Base-by-base conservation (phyloP, 2,329 filamentous ascomycete genomes). In the Sporothrix humicola region DNA sequence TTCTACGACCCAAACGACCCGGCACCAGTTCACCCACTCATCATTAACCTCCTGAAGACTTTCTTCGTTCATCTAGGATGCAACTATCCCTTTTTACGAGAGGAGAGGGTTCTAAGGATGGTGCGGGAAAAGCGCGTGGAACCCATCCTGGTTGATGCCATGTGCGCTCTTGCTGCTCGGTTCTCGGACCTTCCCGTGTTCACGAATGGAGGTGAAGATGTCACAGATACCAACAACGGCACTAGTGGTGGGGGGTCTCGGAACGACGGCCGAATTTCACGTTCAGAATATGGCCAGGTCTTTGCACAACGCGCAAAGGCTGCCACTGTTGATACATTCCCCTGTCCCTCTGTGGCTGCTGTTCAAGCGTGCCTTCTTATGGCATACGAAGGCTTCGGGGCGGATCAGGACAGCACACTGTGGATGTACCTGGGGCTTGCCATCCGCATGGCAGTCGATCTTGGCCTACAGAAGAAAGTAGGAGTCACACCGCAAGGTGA, bases 391-490 rank as follows among this genome's bases (percentile, higher is more conserved):
- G 92, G 95, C 59, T 97, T 97, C 77, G 94, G 94, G 0, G 92
- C 93, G 12, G 93, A 93, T 76, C 93, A 95, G 77, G 94, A 97
- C 79, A 97, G 93, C 80, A 93, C 93, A 0, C 82, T 97, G 7
- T 97, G 94, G 94, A 97, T 97, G 93, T 97, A 97, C 79, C 85
- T 97, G 1, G 94, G 94, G 0, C 91, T 95, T 70, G 91, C 94
- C 0, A 97, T 97, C 74, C 90, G 94, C 4, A 75, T 75, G 74
- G 69, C 73, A 2, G 66, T 93, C 74, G 92, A 95, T 79, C 83
- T 97, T 10, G 94, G 94, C 0, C 85, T 97, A 76, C 93, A 95
- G 77, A 97, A 94, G 76, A 86, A 92, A 17, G 91, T 95, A 76
- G 94, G 93, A 0, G 86, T 97, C 66, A 86, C 85, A 74, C 88